These are phyloP conservation scores for Oryza officinalis DNA, from an alignment of 176 grass and related monocot genomes.

Conservation along the genomic window DNA sequence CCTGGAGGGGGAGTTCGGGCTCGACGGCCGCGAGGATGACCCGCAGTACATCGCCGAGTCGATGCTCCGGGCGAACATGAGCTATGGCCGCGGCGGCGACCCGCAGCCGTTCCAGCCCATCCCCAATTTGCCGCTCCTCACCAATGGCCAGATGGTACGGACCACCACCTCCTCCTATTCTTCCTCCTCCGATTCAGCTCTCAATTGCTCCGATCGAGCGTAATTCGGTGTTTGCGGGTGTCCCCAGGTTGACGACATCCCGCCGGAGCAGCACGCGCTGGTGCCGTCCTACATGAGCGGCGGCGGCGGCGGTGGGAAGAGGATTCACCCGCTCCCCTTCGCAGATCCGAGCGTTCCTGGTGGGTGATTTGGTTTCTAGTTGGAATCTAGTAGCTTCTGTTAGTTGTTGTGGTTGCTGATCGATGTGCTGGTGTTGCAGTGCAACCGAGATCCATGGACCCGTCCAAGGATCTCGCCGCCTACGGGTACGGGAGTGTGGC, in stretches of 20 bases:
- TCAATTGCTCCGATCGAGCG: neutral
- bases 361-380: conserved; percentile 15
- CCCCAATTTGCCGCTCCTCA: conserved; percentile 85
- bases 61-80: conserved; percentile 71
- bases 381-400: neutral
- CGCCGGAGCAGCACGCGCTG: conserved; percentile 90
- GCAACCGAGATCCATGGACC: conserved; percentile 95
- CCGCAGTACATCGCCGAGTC: conserved; percentile 49
- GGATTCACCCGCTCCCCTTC: conserved; percentile 88
- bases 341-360: conserved; percentile 74
- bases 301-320: conserved; percentile 49
- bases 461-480: conserved; percentile 86
- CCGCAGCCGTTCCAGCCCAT: conserved; percentile 40
- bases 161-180: neutral
- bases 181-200: neutral
- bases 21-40: conserved; percentile 39
- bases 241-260: conserved; percentile 81
- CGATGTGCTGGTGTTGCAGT: conserved; percentile 41
- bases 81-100: conserved; percentile 70
- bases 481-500: conserved; percentile 95
- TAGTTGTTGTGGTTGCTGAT: neutral
- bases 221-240: neutral
- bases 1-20: conserved; percentile 76
- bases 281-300: conserved; percentile 84
- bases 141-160: conserved; percentile 80